Evolutionary conservation across 2,329 filamentous ascomycete genomes (phyloP).

Genomic region (Phoma herbarum): DNA sequence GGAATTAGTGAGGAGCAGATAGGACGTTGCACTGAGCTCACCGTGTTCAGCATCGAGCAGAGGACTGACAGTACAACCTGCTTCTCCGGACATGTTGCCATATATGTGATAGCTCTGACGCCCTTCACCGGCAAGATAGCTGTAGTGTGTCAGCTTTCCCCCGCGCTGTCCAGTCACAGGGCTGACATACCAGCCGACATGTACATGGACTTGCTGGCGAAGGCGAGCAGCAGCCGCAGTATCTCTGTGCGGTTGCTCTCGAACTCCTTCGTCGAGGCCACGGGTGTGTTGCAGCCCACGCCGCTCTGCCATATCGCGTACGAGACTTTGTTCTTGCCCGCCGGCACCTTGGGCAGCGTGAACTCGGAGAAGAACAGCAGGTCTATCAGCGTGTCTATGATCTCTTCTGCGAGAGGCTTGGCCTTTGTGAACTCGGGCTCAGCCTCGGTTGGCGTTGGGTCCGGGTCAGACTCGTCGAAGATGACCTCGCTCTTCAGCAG

Average conservation of each 20-base stretch:
- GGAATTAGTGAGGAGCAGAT: conserved; percentile 26
- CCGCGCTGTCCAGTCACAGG: not conserved
- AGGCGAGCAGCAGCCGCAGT: conserved; percentile 81
- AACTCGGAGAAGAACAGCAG: conserved; percentile 92
- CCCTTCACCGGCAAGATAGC: conserved; percentile 80
- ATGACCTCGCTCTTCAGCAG: conserved; percentile 73
- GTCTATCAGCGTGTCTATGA: conserved; percentile 89
- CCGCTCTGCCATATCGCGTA: conserved; percentile 99
- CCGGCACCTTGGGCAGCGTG: conserved; percentile 77
- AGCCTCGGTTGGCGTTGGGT: conserved; percentile 55
- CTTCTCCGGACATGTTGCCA: conserved; percentile 88
- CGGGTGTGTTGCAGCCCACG: conserved; percentile 90
- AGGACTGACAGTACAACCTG: conserved; percentile 88
- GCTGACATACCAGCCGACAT: conserved; percentile 71
- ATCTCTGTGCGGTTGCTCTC: conserved; percentile 95
- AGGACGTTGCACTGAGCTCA: conserved; percentile 57
- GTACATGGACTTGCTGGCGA: conserved; percentile 94
- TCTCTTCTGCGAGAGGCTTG: conserved; percentile 88
- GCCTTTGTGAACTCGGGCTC: conserved; percentile 77
- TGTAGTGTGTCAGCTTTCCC: conserved; percentile 36
- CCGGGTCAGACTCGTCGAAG: conserved; percentile 77
- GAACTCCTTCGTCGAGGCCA: conserved; percentile 87
- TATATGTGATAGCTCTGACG: conserved; percentile 84
- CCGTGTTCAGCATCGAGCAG: conserved; percentile 93
- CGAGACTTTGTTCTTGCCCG: conserved; percentile 79